Evolutionary conservation across 768 basidiomycete genomes (phyloP).

Genomic region (Chiua virens): DNA sequence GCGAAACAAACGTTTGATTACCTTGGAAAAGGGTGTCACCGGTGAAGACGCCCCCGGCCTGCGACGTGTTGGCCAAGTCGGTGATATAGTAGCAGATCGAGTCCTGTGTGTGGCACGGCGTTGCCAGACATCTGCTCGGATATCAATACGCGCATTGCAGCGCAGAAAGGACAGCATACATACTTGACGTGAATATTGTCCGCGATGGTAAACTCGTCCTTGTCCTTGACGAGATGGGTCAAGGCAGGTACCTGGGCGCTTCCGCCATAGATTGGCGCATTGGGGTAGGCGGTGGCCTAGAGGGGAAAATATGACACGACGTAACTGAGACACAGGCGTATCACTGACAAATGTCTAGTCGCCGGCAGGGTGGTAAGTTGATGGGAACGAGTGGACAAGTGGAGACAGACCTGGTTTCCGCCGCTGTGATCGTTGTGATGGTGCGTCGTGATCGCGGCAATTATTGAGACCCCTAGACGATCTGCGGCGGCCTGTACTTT

Average conservation of each 20-base stretch:
- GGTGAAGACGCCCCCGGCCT: slow-evolving; percentile 83
- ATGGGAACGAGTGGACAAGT: not conserved
- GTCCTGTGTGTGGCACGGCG: slow-evolving; percentile 94
- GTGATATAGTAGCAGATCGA: slow-evolving; percentile 91
- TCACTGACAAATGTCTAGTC: slow-evolving; percentile 32
- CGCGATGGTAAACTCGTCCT: slow-evolving; percentile 76
- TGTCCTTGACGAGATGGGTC: slow-evolving; percentile 76
- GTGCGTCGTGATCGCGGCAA: slow-evolving; percentile 85
- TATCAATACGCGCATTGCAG: slow-evolving; percentile 3
- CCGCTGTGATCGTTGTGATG: slow-evolving; percentile 90
- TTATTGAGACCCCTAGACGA: slow-evolving; percentile 58
- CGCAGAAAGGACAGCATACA: slow-evolving; percentile 13
- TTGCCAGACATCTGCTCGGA: slow-evolving; percentile 67
- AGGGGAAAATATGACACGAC: slow-evolving; percentile 13
- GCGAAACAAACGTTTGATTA: not conserved
- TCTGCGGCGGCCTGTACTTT: slow-evolving; percentile 67
- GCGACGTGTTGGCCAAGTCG: slow-evolving; percentile 39
- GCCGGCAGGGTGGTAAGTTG: slow-evolving; percentile 9
- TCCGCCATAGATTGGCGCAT: slow-evolving; percentile 72
- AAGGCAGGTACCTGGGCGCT: slow-evolving; percentile 66
- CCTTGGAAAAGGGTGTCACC: slow-evolving; percentile 88
- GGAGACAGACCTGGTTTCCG: slow-evolving; percentile 67
- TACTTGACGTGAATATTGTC: slow-evolving; percentile 61
- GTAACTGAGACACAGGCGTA: not conserved
- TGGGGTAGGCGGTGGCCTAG: slow-evolving; percentile 46